A percentile compares a stretch with the other conserved stretches of the same genome.
Evolutionary conservation across 2,329 filamentous ascomycete genomes (phyloP).

Genomic region (Cadophora luteo-olivacea): DNA sequence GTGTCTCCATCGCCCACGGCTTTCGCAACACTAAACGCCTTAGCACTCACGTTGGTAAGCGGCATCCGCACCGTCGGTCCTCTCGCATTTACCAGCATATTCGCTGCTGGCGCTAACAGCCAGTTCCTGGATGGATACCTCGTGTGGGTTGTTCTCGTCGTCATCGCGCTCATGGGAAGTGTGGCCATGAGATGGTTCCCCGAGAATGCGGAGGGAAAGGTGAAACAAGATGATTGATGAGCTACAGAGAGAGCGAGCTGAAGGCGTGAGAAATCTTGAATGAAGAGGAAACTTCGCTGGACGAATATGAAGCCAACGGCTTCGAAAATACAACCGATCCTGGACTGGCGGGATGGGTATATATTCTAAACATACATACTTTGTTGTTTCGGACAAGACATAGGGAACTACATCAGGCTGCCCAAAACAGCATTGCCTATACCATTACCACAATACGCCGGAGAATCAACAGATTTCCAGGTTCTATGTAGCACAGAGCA

Average conservation of each 20-base stretch:
- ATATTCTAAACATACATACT: background rate
- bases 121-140: conserved; percentile 69
- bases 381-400: background rate
- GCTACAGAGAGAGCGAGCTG: background rate
- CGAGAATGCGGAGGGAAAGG: conserved; percentile 40
- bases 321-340: background rate
- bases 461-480: too few species aligned
- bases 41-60: conserved; percentile 67
- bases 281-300: background rate
- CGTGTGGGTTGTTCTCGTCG: conserved; percentile 65
- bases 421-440: too few species aligned
- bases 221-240: conserved; percentile 23
- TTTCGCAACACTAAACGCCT: conserved; percentile 74
- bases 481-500: too few species aligned
- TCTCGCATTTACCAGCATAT: conserved; percentile 69
- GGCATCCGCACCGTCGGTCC: conserved; percentile 71
- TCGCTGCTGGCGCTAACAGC: conserved; percentile 67
- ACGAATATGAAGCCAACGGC: background rate
- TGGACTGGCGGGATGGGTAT: background rate
- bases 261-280: background rate
- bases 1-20: conserved; percentile 68
- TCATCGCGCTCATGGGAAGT: conserved; percentile 44
- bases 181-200: conserved; percentile 46
- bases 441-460: too few species aligned
- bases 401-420: too few species aligned